Evolutionary conservation across 106 monocot species (phyloP), one percentile per base, ranked within the genome.

Genomic region (Iris macrosiphon): DNA sequence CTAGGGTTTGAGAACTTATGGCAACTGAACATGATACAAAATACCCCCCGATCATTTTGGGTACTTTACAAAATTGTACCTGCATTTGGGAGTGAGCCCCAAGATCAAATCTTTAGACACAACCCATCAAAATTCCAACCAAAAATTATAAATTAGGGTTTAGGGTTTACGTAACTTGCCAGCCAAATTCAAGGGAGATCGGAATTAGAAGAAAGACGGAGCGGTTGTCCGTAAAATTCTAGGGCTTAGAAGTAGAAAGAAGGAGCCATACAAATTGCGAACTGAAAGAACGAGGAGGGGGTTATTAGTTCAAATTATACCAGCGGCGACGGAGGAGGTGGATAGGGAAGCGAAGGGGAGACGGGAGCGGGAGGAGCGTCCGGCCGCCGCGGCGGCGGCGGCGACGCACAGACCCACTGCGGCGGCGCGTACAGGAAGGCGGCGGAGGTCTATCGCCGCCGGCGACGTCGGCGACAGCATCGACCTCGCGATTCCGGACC

Each of bases 261-360:
- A 40, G 1, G 39, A 41, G 14, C 24, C 8, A n/a, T 9, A 32
- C 0, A 66, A 34, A 25, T 52, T 13, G 6, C n/a, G n/a, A n/a
- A n/a, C 11, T 21, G 5, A 10, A 24, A 23, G 6, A 25, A 14
- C 21, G n/a, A 28, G 9, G 21, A 20, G 2, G 9, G 17, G 32
- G 30, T 19, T 26, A 11, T 62, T 55, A 59, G 67, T 25, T 44
- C 53, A 40, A n/a, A n/a, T n/a, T n/a, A 62, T 29, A 14, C 47
- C 50, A 46, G 25, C 45, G 47, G 60, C 32, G 16, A 52, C 27
- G 38, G 57, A 10, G 52, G 72, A 72, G 30, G 70, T 14, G 32
- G 83, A 7, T 12, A 76, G 66, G 37, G 33, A 89, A 4, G 89
- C 80, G 51, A 88, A 72, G 34, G 72, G 58, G 6, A 49, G 67